Base-by-base conservation (phyloP, 2,329 filamentous ascomycete species). In the Microascus cirrosus region DNA sequence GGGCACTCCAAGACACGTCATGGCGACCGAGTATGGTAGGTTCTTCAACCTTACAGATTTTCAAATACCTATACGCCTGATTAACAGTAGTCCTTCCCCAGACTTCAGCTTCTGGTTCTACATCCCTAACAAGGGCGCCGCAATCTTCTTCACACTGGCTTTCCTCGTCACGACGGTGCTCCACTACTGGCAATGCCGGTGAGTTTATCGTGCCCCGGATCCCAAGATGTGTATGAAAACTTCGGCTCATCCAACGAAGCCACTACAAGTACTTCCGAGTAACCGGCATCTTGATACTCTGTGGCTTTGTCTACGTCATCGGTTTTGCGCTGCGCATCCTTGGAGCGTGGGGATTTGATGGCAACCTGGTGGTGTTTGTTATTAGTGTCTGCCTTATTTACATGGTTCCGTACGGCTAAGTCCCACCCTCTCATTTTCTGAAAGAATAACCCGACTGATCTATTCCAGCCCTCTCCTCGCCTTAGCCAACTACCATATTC, bases 401-500 rank as follows among this genome's bases (percentile, higher is more conserved):
- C 53, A 57, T 71, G 15, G 70, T 67, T 51, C 72, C 71, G 73
- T 74, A 56, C 65, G 72, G 70, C 1, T 50, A 15, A 20, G 8
- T n/a, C 22, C 13, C 8, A 57, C 15, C 6, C n/a, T 22, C 34
- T 11, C 13, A 53, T 48, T 8, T 35, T 18, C 34, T 11, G 13
- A 7, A n/a, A 55, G 12, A 10, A 5, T 6, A n/a, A 25, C 1
- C 15, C 2, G 15, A 15, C n/a, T 10, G 25, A 10, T 18, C 18
- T n/a, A 13, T 2, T 1, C 34, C 59, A 81, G 80, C 1, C 84
- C 84, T 0, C 71, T 86, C 4, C 78, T 85, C 56, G 82, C 84
- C 60, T 77, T 84, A 3, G 76, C 79, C 59, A 85, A 86, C 69
- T 87, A 86, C 68, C 78, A 84, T 63, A 74, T 85, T 60, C 78